Conservation (phyloP, 2,329 filamentous ascomycete genomes). For the Alternaria novae-zelandiae region DNA sequence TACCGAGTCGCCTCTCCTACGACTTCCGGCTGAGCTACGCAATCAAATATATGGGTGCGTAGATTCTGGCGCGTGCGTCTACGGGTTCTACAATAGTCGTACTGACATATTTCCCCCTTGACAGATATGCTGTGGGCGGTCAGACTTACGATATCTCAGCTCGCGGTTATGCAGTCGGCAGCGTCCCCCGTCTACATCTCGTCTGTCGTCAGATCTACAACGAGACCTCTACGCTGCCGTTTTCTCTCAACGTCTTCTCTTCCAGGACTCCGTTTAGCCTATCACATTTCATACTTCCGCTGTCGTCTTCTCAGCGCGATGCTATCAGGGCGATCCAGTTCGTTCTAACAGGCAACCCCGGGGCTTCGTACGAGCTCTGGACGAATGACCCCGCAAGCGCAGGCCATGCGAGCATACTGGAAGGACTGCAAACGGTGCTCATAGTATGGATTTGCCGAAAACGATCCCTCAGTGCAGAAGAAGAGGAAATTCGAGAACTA, state of each 20-base stretch:
- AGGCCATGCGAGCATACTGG: too few species aligned
- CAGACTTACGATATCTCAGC: fast-evolving
- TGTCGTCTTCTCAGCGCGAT: not conserved
- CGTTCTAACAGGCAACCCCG: too few species aligned
- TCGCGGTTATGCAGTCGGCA: not conserved
- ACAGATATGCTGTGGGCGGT: not conserved
- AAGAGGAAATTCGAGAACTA: not conserved
- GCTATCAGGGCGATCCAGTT: not conserved
- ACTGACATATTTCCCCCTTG: not conserved
- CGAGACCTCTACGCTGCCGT: not conserved
- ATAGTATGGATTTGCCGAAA: not conserved
- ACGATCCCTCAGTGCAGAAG: not conserved
- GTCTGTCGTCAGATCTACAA: not conserved
- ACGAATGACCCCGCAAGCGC: too few species aligned
- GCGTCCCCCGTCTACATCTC: not conserved
- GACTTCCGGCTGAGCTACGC: not conserved
- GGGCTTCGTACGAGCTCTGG: too few species aligned
- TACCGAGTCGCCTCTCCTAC: not conserved
- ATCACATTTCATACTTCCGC: fast-evolving
- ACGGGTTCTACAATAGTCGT: not conserved
- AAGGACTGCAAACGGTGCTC: not conserved
- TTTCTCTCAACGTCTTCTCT: not conserved
- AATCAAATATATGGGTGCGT: not conserved
- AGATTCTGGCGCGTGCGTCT: not conserved
- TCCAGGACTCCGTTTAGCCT: fast-evolving